A percentile compares a stretch with the other conserved stretches of the same genome.
These are phyloP conservation scores for Cercospora citrullina DNA, from an alignment of 2,329 filamentous ascomycete species.

Conservation along the genomic window DNA sequence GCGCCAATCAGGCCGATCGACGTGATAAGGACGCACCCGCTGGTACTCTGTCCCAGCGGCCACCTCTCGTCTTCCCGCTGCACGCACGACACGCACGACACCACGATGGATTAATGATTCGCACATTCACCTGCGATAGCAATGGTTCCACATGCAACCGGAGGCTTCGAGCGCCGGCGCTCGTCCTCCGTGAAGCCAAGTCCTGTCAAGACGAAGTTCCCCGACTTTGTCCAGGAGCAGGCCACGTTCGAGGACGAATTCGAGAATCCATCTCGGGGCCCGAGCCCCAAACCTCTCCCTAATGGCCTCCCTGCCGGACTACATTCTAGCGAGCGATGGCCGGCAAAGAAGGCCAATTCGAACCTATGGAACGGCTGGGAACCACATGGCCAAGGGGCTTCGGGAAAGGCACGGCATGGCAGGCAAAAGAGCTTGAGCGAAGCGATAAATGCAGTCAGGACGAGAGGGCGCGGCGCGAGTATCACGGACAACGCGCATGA, in stretches of 20 bases:
- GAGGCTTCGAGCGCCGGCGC: constrained; percentile 31
- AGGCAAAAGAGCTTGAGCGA: constrained; percentile 86
- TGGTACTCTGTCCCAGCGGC: neutral
- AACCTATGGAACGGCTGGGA: constrained; percentile 50
- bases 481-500: constrained; percentile 92
- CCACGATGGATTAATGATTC: neutral
- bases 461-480: constrained; percentile 67
- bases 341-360: constrained; percentile 50
- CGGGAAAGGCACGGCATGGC: constrained; percentile 54
- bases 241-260: constrained; percentile 23
- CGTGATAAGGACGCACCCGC: neutral
- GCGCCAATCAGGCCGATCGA: neutral
- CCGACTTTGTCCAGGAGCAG: constrained; percentile 45
- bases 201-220: constrained; percentile 43
- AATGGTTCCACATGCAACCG: constrained; percentile 35
- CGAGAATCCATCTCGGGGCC: constrained; percentile 30
- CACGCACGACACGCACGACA: neutral
- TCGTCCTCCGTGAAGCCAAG: constrained; percentile 31
- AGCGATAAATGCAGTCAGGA: constrained; percentile 80
- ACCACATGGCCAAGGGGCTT: constrained; percentile 40
- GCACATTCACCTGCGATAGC: neutral
- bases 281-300: constrained; percentile 36
- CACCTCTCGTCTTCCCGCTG: neutral
- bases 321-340: constrained; percentile 59
- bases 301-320: constrained; percentile 39